Percentiles rank a stretch among this genome's conserved stretches.
Conservation (phyloP, 495 filamentous ascomycete genomes). For the Podospora anserina region DNA sequence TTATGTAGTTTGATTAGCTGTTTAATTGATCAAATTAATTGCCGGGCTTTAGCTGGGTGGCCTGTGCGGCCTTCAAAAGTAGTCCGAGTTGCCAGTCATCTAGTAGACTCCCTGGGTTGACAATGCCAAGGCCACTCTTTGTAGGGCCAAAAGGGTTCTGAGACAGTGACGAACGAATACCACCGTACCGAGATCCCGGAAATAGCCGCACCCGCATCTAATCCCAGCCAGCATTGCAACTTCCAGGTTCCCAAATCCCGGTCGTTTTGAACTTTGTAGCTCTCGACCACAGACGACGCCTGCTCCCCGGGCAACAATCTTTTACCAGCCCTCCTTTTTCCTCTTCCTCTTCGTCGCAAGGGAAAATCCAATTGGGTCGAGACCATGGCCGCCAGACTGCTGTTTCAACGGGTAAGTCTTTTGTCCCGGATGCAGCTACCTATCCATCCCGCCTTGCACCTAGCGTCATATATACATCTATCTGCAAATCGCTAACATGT, state of each 20-base stretch:
- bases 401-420: constrained; percentile 46
- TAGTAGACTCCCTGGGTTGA: too few relatives aligned
- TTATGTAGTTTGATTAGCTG: too few relatives aligned
- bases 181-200: constrained; percentile 16
- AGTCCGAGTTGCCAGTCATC: too few relatives aligned
- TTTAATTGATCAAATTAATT: too few relatives aligned
- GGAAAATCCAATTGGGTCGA: constrained; percentile 41
- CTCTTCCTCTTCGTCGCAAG: constrained; percentile 1
- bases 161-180: too few relatives aligned
- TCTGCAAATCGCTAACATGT: background rate
- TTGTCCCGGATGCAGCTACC: background rate
- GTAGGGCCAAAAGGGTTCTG: too few relatives aligned
- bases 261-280: constrained; percentile 5
- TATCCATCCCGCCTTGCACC: background rate
- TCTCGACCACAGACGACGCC: constrained; percentile 3
- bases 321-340: constrained; percentile 11
- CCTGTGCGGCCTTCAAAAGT: too few relatives aligned
- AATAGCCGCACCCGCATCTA: constrained; percentile 22
- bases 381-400: constrained; percentile 53
- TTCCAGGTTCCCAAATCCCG: constrained; percentile 14
- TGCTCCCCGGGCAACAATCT: background rate
- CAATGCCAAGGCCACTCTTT: too few relatives aligned
- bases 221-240: constrained; percentile 3
- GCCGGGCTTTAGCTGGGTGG: too few relatives aligned
- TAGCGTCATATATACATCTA: background rate